A percentile compares a stretch with the other conserved stretches of the same genome.
Conservation (phyloP, 805 yeast species). For the Nadsonia fulvescens region DNA sequence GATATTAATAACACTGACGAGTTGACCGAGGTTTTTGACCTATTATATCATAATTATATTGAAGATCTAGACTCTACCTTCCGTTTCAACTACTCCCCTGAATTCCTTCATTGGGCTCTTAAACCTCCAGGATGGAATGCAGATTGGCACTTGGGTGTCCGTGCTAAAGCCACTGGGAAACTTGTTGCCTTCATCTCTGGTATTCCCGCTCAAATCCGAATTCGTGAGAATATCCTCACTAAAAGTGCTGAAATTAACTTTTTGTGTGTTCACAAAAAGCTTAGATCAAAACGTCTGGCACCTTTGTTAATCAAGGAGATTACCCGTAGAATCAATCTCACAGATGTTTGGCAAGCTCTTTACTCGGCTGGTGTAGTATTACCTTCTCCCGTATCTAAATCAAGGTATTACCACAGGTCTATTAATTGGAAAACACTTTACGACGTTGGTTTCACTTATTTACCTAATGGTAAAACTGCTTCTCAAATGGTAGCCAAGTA, state of each 20-base stretch:
- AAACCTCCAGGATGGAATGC: conserved; percentile 82
- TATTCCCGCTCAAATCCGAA: conserved; percentile 53
- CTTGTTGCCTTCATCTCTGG: conserved; percentile 88
- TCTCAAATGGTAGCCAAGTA: conserved; percentile 47
- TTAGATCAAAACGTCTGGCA: conserved; percentile 83
- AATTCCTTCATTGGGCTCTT: conserved; percentile 81
- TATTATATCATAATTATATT: conserved; percentile 79
- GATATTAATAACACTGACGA: conserved; percentile 39
- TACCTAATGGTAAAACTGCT: conserved; percentile 55
- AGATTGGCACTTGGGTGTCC: conserved; percentile 88
- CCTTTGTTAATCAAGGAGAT: conserved; percentile 89
- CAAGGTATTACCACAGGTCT: conserved; percentile 87
- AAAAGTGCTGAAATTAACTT: conserved; percentile 71
- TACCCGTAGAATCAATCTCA: conserved; percentile 75
- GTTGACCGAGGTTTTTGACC: conserved; percentile 58
- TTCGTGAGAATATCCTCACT: conserved; percentile 33
- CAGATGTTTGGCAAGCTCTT: conserved; percentile 85
- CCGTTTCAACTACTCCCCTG: conserved; percentile 73
- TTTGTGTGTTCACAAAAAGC: conserved; percentile 82
- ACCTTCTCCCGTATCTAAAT: conserved; percentile 81
- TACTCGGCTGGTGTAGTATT: conserved; percentile 83
- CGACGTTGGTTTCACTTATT: conserved; percentile 76
- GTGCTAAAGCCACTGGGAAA: conserved; percentile 59
- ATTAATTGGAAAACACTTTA: conserved; percentile 77
- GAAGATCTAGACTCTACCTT: conserved; percentile 88